A percentile compares a stretch with the other conserved stretches of the same genome.
Evolutionary conservation across 352 stramenopile genomes (phyloP).

Genomic region (Stramenopiles sp.): DNA sequence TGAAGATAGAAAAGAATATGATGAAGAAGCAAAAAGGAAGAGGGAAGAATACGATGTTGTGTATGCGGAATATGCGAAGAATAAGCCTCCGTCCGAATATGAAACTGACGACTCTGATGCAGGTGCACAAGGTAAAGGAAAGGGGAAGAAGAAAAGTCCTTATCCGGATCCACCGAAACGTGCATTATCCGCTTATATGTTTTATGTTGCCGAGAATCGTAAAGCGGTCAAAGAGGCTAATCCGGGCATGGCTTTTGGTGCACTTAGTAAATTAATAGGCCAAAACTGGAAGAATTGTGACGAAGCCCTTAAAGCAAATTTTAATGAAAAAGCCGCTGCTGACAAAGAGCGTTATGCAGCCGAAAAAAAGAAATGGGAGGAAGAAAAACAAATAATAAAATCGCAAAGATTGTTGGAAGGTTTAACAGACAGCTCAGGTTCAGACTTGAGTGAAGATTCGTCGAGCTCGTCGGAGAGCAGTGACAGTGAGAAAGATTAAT

Average conservation of each 20-base stretch:
- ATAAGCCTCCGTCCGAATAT: slow-evolving; percentile 62
- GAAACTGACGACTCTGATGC: slow-evolving; percentile 54
- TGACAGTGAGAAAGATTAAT: too few species aligned
- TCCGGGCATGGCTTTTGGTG: neutral
- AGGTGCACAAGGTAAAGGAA: too few species aligned
- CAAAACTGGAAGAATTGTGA: slow-evolving; percentile 3
- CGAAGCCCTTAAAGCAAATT: neutral
- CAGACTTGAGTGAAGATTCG: neutral
- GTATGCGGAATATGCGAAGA: slow-evolving; percentile 63
- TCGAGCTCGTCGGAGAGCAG: neutral
- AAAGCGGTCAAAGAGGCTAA: neutral
- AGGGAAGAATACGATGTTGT: slow-evolving; percentile 58
- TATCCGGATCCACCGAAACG: neutral
- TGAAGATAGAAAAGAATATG: slow-evolving; percentile 67
- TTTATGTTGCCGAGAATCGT: neutral
- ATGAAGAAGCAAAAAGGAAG: slow-evolving; percentile 56
- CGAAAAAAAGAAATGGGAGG: neutral
- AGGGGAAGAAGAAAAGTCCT: neutral
- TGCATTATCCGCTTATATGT: neutral
- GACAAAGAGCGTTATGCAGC: neutral
- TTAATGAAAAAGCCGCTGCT: neutral
- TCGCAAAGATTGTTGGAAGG: neutral
- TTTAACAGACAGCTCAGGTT: neutral
- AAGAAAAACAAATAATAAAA: neutral
- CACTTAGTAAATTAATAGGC: neutral